These are phyloP conservation scores for Naganishia sp. DNA, from an alignment of 1,284 basidiomycete genomes.

Conservation along the genomic window DNA sequence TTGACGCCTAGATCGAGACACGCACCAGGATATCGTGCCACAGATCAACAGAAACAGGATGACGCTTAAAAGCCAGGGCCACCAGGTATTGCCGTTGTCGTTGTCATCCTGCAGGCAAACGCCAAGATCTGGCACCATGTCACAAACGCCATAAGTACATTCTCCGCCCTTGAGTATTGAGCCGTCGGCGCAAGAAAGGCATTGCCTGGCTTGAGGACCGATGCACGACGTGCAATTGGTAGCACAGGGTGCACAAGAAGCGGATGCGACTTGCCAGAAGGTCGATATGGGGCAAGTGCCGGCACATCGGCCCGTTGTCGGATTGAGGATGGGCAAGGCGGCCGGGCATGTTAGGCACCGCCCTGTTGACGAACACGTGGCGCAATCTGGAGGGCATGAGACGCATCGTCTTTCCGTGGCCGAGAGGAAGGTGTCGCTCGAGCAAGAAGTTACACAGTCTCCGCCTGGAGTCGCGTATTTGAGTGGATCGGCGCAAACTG, in stretches of 20 bases:
- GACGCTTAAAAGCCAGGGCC: constrained; percentile 37
- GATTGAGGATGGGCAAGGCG: constrained; percentile 45
- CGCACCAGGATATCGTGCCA: constrained; percentile 36
- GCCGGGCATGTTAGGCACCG: constrained; percentile 50
- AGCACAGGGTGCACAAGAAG: constrained; percentile 48
- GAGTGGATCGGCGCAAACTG: constrained; percentile 42
- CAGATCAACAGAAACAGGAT: constrained; percentile 36
- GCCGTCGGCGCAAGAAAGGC: constrained; percentile 49
- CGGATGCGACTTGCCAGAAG: constrained; percentile 44
- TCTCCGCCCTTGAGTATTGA: constrained; percentile 43
- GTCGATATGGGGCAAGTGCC: constrained; percentile 45
- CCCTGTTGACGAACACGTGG: constrained; percentile 44
- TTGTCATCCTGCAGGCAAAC: constrained; percentile 47
- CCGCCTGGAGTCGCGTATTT: constrained; percentile 46
- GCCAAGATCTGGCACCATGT: constrained; percentile 43
- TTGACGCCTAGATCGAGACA: constrained; percentile 40
- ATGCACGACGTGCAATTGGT: constrained; percentile 49
- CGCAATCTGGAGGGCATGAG: constrained; percentile 52
- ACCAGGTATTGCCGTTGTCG: constrained; percentile 31
- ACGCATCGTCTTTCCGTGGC: constrained; percentile 44
- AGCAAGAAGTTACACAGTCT: constrained; percentile 50
- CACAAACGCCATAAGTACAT: constrained; percentile 45
- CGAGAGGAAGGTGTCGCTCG: constrained; percentile 40
- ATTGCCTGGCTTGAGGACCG: constrained; percentile 38
- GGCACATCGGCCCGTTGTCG: constrained; percentile 45